Evolutionary conservation across 2,329 filamentous ascomycete species (phyloP).

Genomic region (Trichophyton benhamiae): DNA sequence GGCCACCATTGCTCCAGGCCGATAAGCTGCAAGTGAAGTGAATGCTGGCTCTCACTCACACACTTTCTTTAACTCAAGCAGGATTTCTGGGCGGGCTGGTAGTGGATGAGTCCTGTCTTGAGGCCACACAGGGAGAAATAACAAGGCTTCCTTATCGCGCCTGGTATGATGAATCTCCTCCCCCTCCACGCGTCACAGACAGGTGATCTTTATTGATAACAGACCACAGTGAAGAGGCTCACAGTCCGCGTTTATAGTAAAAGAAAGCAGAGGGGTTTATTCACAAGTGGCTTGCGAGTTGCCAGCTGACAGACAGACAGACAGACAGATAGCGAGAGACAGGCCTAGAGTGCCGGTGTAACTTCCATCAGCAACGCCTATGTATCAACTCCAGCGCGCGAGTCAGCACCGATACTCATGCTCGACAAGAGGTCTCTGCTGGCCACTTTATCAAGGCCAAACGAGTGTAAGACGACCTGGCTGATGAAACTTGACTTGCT

Average conservation of each 20-base stretch:
- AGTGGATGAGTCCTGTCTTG: neutral
- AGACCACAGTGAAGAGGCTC: no score
- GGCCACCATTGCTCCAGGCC: constrained; percentile 29
- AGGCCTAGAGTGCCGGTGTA: neutral
- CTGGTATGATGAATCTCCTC: neutral
- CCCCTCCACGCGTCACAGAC: neutral
- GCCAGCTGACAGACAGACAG: neutral
- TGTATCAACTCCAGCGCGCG: neutral
- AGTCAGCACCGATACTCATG: neutral
- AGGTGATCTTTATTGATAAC: neutral
- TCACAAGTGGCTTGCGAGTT: neutral
- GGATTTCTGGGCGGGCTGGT: neutral
- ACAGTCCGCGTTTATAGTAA: neutral
- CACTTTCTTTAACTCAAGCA: neutral
- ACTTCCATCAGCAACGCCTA: constrained; percentile 10
- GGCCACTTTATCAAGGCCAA: neutral
- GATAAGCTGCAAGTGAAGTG: neutral
- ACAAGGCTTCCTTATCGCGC: neutral
- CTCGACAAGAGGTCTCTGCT: neutral
- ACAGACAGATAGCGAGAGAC: neutral
- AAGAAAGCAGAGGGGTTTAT: neutral
- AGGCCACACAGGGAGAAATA: neutral
- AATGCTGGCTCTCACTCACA: neutral
- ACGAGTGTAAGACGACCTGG: neutral
- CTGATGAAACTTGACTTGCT: neutral